These are phyloP conservation scores for Amauroascus verrucosus DNA, from an alignment of 2,329 filamentous ascomycete species.

Conservation along the genomic window DNA sequence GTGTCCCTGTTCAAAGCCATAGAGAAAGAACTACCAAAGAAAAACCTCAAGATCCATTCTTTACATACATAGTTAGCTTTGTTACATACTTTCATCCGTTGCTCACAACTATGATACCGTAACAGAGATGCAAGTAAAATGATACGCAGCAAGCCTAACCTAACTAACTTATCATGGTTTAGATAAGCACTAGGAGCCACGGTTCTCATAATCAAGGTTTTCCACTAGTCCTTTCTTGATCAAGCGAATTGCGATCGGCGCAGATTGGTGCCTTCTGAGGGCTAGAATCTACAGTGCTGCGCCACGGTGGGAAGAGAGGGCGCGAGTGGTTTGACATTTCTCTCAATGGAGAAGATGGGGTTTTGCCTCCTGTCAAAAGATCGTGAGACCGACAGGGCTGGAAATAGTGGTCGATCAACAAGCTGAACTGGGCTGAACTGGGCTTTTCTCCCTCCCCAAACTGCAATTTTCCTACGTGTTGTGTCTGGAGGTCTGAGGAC, in stretches of 20 bases:
- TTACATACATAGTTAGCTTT: too few relatives aligned
- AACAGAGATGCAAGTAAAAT: too few relatives aligned
- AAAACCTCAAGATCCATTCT: not conserved
- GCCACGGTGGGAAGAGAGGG: not conserved
- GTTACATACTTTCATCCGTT: too few relatives aligned
- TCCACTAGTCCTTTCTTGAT: not conserved
- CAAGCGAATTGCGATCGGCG: conserved; percentile 1
- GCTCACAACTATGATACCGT: too few relatives aligned
- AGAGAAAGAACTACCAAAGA: not conserved
- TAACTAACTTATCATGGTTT: too few relatives aligned
- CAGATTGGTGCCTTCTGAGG: not conserved
- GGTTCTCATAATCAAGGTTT: not conserved
- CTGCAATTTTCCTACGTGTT: not conserved
- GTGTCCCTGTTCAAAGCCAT: not conserved
- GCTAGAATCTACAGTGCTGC: not conserved
- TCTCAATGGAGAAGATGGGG: not conserved
- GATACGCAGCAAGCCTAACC: too few relatives aligned
- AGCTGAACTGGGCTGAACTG: not conserved
- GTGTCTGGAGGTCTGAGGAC: not conserved
- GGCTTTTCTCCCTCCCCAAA: too few relatives aligned
- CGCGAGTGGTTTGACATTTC: too few relatives aligned
- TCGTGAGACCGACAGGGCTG: not conserved
- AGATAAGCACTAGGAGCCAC: not conserved
- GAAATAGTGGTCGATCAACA: not conserved
- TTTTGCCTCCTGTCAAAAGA: not conserved